Percentiles rank a stretch among this genome's conserved stretches.
These are phyloP conservation scores for Remersonia thermophila DNA, from an alignment of 2,329 filamentous ascomycete species.

Conservation along the genomic window DNA sequence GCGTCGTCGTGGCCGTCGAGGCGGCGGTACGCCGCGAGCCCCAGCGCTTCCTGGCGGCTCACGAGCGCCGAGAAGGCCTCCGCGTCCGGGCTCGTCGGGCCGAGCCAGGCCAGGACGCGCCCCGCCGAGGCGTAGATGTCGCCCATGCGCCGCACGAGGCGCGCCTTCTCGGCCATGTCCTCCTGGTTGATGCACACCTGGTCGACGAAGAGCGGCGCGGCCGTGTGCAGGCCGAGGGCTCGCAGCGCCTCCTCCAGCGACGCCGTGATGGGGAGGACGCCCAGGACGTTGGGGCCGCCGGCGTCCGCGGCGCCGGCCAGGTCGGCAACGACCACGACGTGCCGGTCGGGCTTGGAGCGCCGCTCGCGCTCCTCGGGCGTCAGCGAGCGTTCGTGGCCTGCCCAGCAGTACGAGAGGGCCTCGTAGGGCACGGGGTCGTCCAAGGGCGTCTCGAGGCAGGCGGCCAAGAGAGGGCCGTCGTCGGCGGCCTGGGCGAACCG, in stretches of 20 bases:
- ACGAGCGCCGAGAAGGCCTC: too few relatives aligned
- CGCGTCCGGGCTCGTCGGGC: background rate
- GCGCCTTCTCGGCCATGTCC: conserved; percentile 6
- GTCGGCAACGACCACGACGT: too few relatives aligned
- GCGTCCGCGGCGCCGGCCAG: too few relatives aligned
- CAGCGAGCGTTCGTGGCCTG: background rate
- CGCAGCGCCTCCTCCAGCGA: background rate
- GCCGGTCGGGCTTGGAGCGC: background rate
- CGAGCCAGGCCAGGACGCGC: conserved; percentile 10
- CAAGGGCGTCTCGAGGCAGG: too few relatives aligned
- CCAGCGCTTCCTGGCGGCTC: too few relatives aligned
- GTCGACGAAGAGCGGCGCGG: conserved; percentile 8
- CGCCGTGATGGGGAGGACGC: background rate
- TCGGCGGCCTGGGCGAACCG: too few relatives aligned
- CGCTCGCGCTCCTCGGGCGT: background rate
- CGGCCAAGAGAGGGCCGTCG: too few relatives aligned
- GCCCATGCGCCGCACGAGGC: conserved; percentile 10
- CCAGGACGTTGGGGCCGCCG: too few relatives aligned
- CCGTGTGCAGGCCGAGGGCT: background rate
- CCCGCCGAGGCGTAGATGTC: conserved; percentile 8
- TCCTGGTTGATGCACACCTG: conserved; percentile 13
- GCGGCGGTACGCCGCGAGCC: too few relatives aligned
- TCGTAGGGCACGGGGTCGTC: background rate
- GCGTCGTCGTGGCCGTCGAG: too few relatives aligned
- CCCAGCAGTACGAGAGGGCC: conserved; percentile 1